A percentile compares a stretch with the other conserved stretches of the same genome.
Evolutionary conservation across 495 filamentous ascomycete species (phyloP).

Genomic region (Melanomma pulvis-pyrius): DNA sequence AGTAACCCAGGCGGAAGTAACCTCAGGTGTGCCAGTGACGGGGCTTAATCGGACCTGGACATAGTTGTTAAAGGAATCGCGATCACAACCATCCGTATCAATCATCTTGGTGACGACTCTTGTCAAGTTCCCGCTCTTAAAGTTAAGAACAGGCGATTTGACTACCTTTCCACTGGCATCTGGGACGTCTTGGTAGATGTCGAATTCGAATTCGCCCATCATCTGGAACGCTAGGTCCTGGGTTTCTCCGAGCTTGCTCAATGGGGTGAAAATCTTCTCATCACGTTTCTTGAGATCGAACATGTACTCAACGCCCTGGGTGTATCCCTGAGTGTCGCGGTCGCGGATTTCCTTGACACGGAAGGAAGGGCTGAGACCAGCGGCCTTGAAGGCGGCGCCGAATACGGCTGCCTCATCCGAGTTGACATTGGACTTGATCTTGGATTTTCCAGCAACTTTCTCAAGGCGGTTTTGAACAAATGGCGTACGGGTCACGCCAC

Average conservation of each 20-base stretch:
- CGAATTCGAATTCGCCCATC: conserved; percentile 79
- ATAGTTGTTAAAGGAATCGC: conserved; percentile 77
- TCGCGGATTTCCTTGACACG: conserved; percentile 93
- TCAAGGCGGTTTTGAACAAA: conserved; percentile 93
- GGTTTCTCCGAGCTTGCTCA: conserved; percentile 72
- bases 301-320: conserved; percentile 69
- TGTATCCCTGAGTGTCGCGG: conserved; percentile 71
- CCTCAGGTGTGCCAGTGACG: conserved; percentile 80
- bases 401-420: conserved; percentile 96
- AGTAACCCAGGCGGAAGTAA: conserved; percentile 73
- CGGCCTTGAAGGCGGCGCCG: conserved; percentile 93
- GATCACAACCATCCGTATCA: conserved; percentile 73
- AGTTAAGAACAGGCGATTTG: conserved; percentile 55
- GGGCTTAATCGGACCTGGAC: conserved; percentile 71
- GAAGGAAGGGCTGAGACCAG: conserved; percentile 88
- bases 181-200: conserved; percentile 72
- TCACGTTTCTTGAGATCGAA: conserved; percentile 62
- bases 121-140: conserved; percentile 82
- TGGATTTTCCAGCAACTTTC: conserved; percentile 68
- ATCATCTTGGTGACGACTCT: conserved; percentile 73
- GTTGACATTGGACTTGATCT: conserved; percentile 92
- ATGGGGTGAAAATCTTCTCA: conserved; percentile 78
- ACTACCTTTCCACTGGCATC: conserved; percentile 48
- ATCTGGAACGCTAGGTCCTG: conserved; percentile 91
- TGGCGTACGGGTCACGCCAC: conserved; percentile 86